Conservation (phyloP, 768 basidiomycete species). For the Termitomyces sp. region DNA sequence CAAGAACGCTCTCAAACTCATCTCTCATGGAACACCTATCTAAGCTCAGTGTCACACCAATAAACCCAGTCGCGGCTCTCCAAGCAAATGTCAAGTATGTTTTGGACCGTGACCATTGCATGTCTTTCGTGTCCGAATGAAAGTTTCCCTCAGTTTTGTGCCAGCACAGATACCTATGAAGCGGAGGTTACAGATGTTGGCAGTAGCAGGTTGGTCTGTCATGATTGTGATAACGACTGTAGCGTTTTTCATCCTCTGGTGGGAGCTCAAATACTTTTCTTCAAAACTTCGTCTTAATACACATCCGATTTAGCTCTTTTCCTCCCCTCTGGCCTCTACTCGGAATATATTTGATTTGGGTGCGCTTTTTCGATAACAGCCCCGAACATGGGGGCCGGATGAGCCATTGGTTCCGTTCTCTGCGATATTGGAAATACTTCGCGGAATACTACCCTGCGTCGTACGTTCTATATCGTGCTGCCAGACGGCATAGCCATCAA, state of each 20-base stretch:
- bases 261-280: slow-evolving; percentile 22
- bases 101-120: background rate
- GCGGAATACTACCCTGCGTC: slow-evolving; percentile 88
- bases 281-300: background rate
- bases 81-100: slow-evolving; percentile 74
- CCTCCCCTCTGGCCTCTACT: slow-evolving; percentile 87
- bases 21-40: slow-evolving; percentile 59
- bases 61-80: slow-evolving; percentile 58
- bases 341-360: slow-evolving; percentile 74
- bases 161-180: slow-evolving; percentile 83
- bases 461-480: slow-evolving; percentile 40
- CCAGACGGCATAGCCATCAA: slow-evolving; percentile 21
- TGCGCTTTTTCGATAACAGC: slow-evolving; percentile 65
- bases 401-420: slow-evolving; percentile 67
- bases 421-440: slow-evolving; percentile 81
- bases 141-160: slow-evolving; percentile 53
- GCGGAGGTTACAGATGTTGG: slow-evolving; percentile 83
- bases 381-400: slow-evolving; percentile 70
- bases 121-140: background rate
- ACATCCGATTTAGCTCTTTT: slow-evolving; percentile 54
- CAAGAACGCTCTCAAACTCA: slow-evolving; percentile 52
- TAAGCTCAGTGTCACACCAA: slow-evolving; percentile 51
- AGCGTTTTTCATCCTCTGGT: slow-evolving; percentile 81
- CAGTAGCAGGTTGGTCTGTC: slow-evolving; percentile 86
- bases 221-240: slow-evolving; percentile 62